A percentile compares a stretch with the other conserved stretches of the same genome.
These are phyloP conservation scores for Cercospora sp. DNA, from an alignment of 2,329 filamentous ascomycete genomes.

Conservation along the genomic window DNA sequence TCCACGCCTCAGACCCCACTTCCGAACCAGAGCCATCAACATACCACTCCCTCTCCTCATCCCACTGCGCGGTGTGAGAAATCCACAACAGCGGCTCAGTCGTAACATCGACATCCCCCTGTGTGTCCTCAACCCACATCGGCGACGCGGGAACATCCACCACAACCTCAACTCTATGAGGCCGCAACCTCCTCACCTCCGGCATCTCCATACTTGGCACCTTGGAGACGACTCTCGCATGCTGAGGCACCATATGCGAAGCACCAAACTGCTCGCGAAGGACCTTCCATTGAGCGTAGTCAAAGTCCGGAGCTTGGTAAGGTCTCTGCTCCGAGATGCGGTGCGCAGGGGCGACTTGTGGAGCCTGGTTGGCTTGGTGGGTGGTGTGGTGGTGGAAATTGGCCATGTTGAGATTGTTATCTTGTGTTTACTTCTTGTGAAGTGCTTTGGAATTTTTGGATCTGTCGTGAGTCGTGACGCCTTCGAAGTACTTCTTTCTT, in stretches of 20 bases:
- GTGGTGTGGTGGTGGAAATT: background rate
- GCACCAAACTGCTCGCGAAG: background rate
- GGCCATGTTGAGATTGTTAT: background rate
- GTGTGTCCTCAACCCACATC: background rate
- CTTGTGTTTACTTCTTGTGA: background rate
- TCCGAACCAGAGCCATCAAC: background rate
- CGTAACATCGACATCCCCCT: too few relatives aligned
- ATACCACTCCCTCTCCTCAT: background rate
- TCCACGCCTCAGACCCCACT: background rate
- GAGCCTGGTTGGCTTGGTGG: background rate
- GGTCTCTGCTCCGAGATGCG: background rate
- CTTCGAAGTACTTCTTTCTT: background rate
- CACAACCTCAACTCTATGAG: background rate
- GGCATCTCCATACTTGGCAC: background rate
- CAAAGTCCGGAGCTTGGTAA: background rate
- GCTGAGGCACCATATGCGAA: background rate
- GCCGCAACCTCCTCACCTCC: background rate
- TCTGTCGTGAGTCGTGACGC: background rate
- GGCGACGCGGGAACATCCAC: background rate
- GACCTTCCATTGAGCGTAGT: background rate
- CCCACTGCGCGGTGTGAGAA: too few relatives aligned
- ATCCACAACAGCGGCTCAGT: too few relatives aligned
- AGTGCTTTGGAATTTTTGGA: background rate
- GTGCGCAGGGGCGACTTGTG: background rate
- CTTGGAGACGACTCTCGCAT: background rate